phyloP scores from a whole-genome alignment of 2,329 filamentous ascomycete genomes.

The Aspergillus sp. region DNA sequence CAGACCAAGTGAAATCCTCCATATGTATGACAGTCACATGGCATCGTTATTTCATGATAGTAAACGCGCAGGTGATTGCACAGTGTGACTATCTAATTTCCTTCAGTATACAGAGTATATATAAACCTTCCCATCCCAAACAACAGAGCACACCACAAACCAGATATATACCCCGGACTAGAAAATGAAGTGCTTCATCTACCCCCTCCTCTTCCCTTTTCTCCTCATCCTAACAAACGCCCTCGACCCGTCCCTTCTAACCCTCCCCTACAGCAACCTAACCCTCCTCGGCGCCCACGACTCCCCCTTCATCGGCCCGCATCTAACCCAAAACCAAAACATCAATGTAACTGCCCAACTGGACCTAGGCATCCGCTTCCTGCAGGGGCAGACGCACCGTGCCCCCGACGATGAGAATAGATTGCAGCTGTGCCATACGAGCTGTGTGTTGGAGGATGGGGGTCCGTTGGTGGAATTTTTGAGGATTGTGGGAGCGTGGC shows the following conservation, averaged over 20 bases:
- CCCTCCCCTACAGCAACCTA: slow-evolving; percentile 52
- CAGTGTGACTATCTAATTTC: no score
- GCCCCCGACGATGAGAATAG: slow-evolving; percentile 40
- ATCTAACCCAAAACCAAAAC: slow-evolving; percentile 54
- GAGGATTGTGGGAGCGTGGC: slow-evolving; percentile 52
- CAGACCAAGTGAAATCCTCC: no score
- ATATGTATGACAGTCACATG: no score
- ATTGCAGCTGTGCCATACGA: slow-evolving; percentile 59
- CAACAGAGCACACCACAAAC: no score
- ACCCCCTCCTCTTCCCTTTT: slow-evolving; percentile 3
- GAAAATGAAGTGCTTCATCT: neutral
- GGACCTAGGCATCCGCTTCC: slow-evolving; percentile 55
- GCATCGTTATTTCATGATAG: no score
- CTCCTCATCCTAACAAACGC: slow-evolving; percentile 5
- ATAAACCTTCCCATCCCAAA: no score
- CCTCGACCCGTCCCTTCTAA: slow-evolving; percentile 8
- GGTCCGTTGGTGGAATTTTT: slow-evolving; percentile 53
- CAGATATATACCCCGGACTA: neutral
- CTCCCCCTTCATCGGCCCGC: slow-evolving; percentile 55
- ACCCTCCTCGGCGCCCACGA: slow-evolving; percentile 61
- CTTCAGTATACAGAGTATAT: no score
- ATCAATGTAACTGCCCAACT: slow-evolving; percentile 54
- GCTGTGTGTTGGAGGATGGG: slow-evolving; percentile 53
- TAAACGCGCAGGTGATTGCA: no score
- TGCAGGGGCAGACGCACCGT: slow-evolving; percentile 58